Evolutionary conservation across 768 basidiomycete species (phyloP), one percentile per base, ranked within the genome.

Genomic region (Strobilomyces confusus): DNA sequence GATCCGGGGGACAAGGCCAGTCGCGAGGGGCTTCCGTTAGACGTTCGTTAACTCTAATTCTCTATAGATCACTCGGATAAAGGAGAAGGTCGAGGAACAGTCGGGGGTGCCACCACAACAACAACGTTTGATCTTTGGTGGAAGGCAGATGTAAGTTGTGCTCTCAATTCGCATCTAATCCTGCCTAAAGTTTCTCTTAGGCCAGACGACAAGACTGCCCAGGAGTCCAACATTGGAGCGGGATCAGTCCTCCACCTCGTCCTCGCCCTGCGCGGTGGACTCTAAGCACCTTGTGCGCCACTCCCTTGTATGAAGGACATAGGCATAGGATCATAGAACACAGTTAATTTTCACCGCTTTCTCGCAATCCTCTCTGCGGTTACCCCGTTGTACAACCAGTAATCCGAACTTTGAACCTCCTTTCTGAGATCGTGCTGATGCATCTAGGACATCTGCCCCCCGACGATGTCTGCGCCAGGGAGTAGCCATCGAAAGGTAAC

Each of bases 21-120:
- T 63, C 19, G 14, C 9, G 22, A 34, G 25, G 23, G 13, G 26
- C 17, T 33, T 7, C 23, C 2, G 2, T 44, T 45, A 48, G 5
- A n/a, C 26, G 5, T 17, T 15, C 17, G 22, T 20, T 13, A 17
- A 61, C 42, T 54, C 38, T 45, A 34, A 23, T 37, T 26, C 44
- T 20, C 33, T 48, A 17, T 67, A 98, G 95, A 91, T 97, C 64
- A 77, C 83, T 43, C 83, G 90, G 61, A 93, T 98, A 73, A 98
- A 98, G 77, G 94, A 95, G 80, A 90, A 91, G 70, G 92, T 98
- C 9, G 95, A 98, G 71, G 95, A 98, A 76, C 95, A 98, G 74
- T 94, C 93, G 7, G 95, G 95, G 59, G 95, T 98, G 38, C 95
- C 95, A 22, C 95, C 95, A 56, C 90, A 79, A 40, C 95, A 98